Evolutionary conservation across 345 rosid genomes (phyloP).

Genomic region (Lepidium aucheri): DNA sequence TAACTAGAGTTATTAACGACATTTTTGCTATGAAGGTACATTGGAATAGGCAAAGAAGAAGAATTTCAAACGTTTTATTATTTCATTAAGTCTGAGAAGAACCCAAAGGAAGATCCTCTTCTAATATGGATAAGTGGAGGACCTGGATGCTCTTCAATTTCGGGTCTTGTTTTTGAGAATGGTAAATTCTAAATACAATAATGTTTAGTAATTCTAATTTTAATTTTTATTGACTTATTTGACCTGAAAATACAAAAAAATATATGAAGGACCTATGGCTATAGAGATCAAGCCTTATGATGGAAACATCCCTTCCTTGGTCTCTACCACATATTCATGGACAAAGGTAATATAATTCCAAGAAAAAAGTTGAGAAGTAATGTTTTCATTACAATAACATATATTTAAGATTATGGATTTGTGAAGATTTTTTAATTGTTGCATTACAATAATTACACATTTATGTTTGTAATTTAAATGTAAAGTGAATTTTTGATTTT

Average conservation of each 20-base stretch:
- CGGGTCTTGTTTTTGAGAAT: slow-evolving; percentile 6
- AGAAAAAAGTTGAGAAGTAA: too few species aligned
- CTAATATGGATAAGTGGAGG: slow-evolving; percentile 30
- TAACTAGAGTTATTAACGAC: not conserved
- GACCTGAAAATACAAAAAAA: not conserved
- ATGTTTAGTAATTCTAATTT: too few species aligned
- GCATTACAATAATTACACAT: too few species aligned
- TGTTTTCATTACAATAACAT: too few species aligned
- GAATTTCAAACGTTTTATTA: slow-evolving; percentile 23
- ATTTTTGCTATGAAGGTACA: slow-evolving; percentile 5
- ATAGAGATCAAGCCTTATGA: slow-evolving; percentile 35
- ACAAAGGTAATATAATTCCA: slow-evolving; percentile 31
- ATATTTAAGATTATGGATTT: too few species aligned
- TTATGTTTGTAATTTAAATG: too few species aligned
- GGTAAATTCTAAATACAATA: slow-evolving; percentile 9
- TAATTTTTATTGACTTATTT: not conserved
- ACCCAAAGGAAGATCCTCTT: slow-evolving; percentile 30
- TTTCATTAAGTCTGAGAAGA: slow-evolving; percentile 26
- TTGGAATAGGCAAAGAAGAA: slow-evolving; percentile 18
- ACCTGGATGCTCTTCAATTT: slow-evolving; percentile 29
- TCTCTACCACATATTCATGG: slow-evolving; percentile 54
- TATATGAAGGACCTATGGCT: slow-evolving; percentile 44
- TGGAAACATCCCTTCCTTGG: slow-evolving; percentile 46
- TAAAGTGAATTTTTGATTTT: too few species aligned
- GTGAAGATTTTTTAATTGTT: too few species aligned